These are phyloP conservation scores for Corymbia citriodora DNA, from an alignment of 441 rosid species.

Conservation along the genomic window DNA sequence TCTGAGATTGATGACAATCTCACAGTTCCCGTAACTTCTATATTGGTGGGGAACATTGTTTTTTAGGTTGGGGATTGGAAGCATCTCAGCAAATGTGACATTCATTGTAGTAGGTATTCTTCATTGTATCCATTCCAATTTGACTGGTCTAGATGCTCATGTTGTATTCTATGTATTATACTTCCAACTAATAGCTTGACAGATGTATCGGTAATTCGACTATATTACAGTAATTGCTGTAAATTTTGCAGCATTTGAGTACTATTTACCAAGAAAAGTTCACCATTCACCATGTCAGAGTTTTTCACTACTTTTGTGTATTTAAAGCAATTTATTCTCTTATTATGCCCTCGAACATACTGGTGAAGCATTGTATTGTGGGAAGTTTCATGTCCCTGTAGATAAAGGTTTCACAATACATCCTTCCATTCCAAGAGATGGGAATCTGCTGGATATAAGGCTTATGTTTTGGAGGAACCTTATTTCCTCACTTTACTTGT, in stretches of 20 bases:
- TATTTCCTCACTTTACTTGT: neutral
- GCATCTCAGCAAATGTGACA: neutral
- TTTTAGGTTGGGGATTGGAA: constrained; percentile 3
- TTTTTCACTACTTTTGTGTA: neutral
- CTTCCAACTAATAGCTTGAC: neutral
- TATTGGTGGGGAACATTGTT: constrained; percentile 53
- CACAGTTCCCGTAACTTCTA: constrained; percentile 64
- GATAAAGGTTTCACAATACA: neutral
- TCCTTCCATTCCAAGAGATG: neutral
- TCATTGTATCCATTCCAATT: neutral
- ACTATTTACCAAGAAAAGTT: neutral
- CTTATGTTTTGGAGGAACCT: neutral
- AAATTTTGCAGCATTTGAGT: neutral
- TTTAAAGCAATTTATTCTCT: neutral
- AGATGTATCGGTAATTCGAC: neutral
- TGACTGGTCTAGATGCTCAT: neutral
- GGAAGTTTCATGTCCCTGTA: neutral
- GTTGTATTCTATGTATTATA: neutral
- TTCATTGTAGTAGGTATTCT: neutral
- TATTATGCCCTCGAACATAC: neutral
- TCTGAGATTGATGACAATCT: constrained; percentile 88
- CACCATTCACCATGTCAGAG: neutral
- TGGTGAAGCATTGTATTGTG: neutral
- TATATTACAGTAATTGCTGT: neutral
- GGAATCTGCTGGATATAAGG: neutral